These are phyloP conservation scores for button mushroom (Agaricus bisporus) DNA, from an alignment of 768 basidiomycete species.

Conservation along the genomic window DNA sequence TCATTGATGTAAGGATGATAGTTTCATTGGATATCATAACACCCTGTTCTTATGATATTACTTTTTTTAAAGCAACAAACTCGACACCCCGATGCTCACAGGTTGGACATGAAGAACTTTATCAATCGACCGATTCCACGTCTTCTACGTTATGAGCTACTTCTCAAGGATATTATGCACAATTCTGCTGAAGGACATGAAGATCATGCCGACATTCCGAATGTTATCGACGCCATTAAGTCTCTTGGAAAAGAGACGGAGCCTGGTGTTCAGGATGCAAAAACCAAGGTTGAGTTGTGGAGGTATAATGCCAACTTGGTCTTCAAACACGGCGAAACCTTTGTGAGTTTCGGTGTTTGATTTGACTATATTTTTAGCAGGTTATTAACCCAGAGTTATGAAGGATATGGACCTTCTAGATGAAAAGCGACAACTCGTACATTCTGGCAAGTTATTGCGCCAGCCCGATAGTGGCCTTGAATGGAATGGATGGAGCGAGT, in stretches of 20 bases:
- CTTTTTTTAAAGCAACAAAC: background rate
- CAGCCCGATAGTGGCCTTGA: conserved; percentile 79
- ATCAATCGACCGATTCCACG: conserved; percentile 90
- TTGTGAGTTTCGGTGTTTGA: conserved; percentile 26
- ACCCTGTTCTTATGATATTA: background rate
- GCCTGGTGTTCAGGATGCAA: conserved; percentile 78
- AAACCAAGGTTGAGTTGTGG: conserved; percentile 89
- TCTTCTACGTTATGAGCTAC: conserved; percentile 79
- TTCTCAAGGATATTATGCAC: conserved; percentile 76
- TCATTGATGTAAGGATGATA: conserved; percentile 61
- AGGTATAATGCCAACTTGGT: conserved; percentile 72
- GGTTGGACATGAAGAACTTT: conserved; percentile 89
- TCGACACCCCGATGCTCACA: conserved; percentile 71
- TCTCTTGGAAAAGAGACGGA: conserved; percentile 83
- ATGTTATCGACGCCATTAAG: conserved; percentile 84
- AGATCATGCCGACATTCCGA: conserved; percentile 77
- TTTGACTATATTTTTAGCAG: background rate
- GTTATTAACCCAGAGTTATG: background rate
- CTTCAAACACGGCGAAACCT: conserved; percentile 72
- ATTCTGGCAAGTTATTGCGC: conserved; percentile 74
- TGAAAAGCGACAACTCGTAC: conserved; percentile 77
- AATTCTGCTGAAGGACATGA: conserved; percentile 69
- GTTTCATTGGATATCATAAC: background rate
- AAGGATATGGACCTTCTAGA: conserved; percentile 86
- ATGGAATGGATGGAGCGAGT: conserved; percentile 76